Evolutionary conservation across 495 filamentous ascomycete genomes (phyloP).

Genomic region (Neurospora cerealis): DNA sequence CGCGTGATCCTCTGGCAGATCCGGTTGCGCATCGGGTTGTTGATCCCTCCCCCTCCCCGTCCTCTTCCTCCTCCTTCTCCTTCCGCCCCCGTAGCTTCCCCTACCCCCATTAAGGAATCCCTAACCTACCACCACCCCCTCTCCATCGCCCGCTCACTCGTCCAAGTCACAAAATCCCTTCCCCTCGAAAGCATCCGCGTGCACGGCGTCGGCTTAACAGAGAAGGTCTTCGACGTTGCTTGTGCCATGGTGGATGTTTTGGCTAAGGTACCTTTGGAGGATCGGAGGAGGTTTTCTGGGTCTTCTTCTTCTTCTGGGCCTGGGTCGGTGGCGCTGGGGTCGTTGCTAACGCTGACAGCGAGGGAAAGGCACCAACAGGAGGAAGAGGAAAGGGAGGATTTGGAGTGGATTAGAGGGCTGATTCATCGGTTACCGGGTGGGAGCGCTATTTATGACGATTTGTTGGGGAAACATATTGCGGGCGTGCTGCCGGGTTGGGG

Average conservation of each 20-base stretch:
- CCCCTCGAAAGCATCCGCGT: conserved; percentile 46
- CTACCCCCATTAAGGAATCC: conserved; percentile 8
- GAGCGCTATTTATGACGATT: background rate
- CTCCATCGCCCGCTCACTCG: conserved; percentile 43
- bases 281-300: conserved; percentile 16
- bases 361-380: background rate
- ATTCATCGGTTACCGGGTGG: background rate
- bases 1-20: conserved; percentile 66
- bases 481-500: background rate
- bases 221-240: conserved; percentile 48
- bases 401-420: background rate
- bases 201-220: conserved; percentile 51
- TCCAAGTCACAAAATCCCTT: conserved; percentile 41
- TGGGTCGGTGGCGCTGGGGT: background rate
- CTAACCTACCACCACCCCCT: conserved; percentile 43
- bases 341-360: too few relatives aligned
- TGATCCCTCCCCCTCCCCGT: conserved; percentile 11
- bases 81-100: background rate
- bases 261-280: conserved; percentile 13
- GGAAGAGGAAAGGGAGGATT: background rate
- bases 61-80: background rate
- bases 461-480: background rate
- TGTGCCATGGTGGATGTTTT: conserved; percentile 48
- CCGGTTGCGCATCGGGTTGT: conserved; percentile 24
- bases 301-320: background rate